Evolutionary conservation across 495 filamentous ascomycete genomes (phyloP), one percentile per base, ranked within the genome.

Genomic region (Hyaloscypha bicolor): DNA sequence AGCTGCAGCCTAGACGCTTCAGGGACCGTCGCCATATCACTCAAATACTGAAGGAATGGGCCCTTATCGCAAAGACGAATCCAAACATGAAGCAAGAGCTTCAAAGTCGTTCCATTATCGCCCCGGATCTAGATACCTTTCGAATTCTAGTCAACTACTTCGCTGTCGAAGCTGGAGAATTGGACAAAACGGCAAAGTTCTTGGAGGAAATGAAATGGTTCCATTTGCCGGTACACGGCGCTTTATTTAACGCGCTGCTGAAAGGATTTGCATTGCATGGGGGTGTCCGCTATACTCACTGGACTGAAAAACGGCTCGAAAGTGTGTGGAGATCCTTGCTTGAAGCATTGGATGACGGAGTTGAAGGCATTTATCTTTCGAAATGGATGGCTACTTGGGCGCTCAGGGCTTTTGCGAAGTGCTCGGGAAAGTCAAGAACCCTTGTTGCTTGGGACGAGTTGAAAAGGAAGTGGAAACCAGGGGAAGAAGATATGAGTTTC

Each of bases 231-330:
- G 69, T 89, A 37, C 81, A 91, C 63, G 86, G 85, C 35, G 80
- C 82, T 42, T 84, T 91, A 37, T 92, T 90, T 71, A 76, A 88
- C 55, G 79, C 84, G 5, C 79, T 97, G 30, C 88, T 96, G 72
- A 87, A 90, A 67, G 91, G 89, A 6, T 97, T 97, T 74, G 80
- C 81, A 55, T 74, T 75, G n/a, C 86, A 93, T 74, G 93, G 92
- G 21, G 84, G 86, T n/a, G 76, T 80, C 31, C 61, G 72, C 8
- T 83, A 86, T 67, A 86, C 85, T 14, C 74, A 85, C 8, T 95
- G 91, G 93, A 90, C 85, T 58, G 78, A 79, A 21, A 76, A 81
- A 68, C 80, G 82, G 48, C 80, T 94, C 16, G 78, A 83, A 59
- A 78, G 73, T 57, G 82, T 86, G 39, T 85, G 76, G 74, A 60